A percentile compares a stretch with the other conserved stretches of the same genome.
phyloP scores from a whole-genome alignment of 1,139 yeast genomes.

The Taiozyma onychis region DNA sequence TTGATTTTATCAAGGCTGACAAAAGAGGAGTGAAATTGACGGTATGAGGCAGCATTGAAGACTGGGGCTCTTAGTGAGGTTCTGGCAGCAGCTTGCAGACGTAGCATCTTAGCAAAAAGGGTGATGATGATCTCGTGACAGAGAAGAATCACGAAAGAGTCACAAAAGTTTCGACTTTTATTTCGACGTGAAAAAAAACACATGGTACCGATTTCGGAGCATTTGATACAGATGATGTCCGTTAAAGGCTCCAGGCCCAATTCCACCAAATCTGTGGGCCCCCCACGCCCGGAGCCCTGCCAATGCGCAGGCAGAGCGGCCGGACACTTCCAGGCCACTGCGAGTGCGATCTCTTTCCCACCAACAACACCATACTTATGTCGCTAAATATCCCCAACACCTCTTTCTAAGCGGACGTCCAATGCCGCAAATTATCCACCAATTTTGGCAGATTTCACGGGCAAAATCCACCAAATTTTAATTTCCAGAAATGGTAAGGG shows the following conservation, averaged over 20 bases:
- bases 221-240: not conserved
- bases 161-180: not conserved
- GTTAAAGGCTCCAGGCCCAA: not conserved
- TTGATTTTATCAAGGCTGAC: constrained; percentile 47
- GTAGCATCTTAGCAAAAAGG: constrained; percentile 12
- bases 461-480: not conserved
- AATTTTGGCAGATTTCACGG: not conserved
- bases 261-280: not conserved
- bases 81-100: constrained; percentile 16
- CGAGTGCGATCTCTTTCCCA: not conserved
- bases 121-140: not conserved
- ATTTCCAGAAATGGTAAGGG: not conserved
- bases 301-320: not conserved
- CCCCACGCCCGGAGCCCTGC: not conserved
- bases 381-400: not conserved
- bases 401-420: not conserved
- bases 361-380: not conserved
- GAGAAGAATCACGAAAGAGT: not conserved
- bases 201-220: not conserved
- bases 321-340: not conserved
- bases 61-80: constrained; percentile 14
- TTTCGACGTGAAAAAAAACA: not conserved
- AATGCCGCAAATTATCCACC: not conserved
- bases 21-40: constrained; percentile 7
- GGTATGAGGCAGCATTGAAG: constrained; percentile 7